Conservation (phyloP, 2,329 filamentous ascomycete species). For the Periconia macrospinosa region DNA sequence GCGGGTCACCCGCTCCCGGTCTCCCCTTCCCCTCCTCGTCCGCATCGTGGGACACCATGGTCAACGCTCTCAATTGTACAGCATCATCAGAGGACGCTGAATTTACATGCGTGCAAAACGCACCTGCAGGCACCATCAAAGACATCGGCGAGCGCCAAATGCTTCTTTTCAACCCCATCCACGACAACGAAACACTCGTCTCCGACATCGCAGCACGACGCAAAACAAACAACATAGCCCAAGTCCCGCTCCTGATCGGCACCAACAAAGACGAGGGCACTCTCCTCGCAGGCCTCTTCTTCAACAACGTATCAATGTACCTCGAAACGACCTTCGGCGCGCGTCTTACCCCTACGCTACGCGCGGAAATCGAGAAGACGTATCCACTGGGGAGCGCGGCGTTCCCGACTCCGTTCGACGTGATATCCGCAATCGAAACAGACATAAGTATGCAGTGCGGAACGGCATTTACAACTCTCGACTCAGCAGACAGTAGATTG, state of each 20-base stretch:
- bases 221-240: conserved; percentile 24
- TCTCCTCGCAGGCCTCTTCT: conserved; percentile 18
- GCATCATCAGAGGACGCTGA: conserved; percentile 12
- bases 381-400: conserved; percentile 22
- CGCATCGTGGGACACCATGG: conserved; percentile 25
- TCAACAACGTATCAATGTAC: conserved; percentile 20
- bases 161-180: conserved; percentile 19
- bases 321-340: conserved; percentile 16
- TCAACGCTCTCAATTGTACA: conserved; percentile 22
- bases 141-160: conserved; percentile 19
- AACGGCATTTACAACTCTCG: conserved; percentile 24
- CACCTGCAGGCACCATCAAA: conserved; percentile 19
- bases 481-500: conserved; percentile 21
- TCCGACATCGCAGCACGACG: conserved; percentile 17
- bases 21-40: conserved; percentile 1
- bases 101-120: conserved; percentile 25
- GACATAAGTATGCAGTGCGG: conserved; percentile 24
- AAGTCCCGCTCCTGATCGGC: conserved; percentile 28
- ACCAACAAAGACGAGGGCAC: conserved; percentile 31
- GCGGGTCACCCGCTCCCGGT: conserved; percentile 5
- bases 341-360: conserved; percentile 9
- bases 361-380: conserved; percentile 17
- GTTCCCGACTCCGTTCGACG: conserved; percentile 19
- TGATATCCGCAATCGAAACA: conserved; percentile 17
- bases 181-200: conserved; percentile 27